Conservation (phyloP, 164 flowering plant genomes). For the Paratinospora sagittata region DNA sequence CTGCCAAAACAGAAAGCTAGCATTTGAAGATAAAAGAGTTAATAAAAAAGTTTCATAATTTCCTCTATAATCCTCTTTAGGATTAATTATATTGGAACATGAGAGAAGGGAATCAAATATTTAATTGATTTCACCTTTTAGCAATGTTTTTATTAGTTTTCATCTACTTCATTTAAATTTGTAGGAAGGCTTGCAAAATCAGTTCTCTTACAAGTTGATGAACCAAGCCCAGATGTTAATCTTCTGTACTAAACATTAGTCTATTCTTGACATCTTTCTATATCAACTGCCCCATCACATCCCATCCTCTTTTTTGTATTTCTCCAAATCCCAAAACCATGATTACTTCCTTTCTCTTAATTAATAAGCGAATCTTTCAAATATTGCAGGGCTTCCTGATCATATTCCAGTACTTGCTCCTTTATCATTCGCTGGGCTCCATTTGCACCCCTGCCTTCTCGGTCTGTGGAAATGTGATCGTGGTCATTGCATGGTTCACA, state of each 20-base stretch:
- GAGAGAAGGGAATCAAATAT: not conserved
- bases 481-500: slow-evolving; percentile 86
- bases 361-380: slow-evolving; percentile 47
- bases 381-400: slow-evolving; percentile 57
- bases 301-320: slow-evolving; percentile 37
- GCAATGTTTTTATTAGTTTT: slow-evolving; percentile 12
- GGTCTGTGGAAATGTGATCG: slow-evolving; percentile 79
- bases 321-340: slow-evolving; percentile 49
- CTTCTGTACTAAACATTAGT: slow-evolving; percentile 21
- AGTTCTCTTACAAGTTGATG: slow-evolving; percentile 27
- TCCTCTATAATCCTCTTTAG: slow-evolving; percentile 6
- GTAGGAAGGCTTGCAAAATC: slow-evolving; percentile 22
- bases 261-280: slow-evolving; percentile 17
- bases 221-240: slow-evolving; percentile 18
- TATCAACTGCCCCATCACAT: slow-evolving; percentile 10
- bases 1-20: slow-evolving; percentile 14
- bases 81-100: slow-evolving; percentile 1
- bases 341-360: slow-evolving; percentile 52
- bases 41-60: not conserved
- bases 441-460: slow-evolving; percentile 81
- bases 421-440: slow-evolving; percentile 98
- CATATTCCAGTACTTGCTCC: slow-evolving; percentile 88
- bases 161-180: slow-evolving; percentile 10
- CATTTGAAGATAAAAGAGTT: not conserved
- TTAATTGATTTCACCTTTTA: slow-evolving; percentile 31